Base-by-base conservation (phyloP, 345 rosid genomes). In the Murraya paniculata region DNA sequence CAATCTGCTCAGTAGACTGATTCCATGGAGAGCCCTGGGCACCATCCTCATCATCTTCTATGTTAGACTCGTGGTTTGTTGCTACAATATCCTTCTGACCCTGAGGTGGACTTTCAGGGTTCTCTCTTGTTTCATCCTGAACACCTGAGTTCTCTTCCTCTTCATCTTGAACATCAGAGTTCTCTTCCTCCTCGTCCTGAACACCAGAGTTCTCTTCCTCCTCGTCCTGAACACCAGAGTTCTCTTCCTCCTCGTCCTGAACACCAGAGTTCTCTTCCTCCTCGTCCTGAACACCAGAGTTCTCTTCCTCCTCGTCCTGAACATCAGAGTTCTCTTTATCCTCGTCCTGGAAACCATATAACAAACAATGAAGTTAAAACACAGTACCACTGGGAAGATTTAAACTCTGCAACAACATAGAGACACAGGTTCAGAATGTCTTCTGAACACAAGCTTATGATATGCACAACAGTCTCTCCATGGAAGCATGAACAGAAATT, bases 1-100 rank as follows among this genome's bases (percentile, higher is more conserved):
- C 58, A 66, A 76, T 75, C 73, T 85, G 90, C 79, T 80, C 84
- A n/a, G 84, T 75, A 57, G 91, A 80, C 76, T 81, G 85, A 77
- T 66, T 45, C 60, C 70, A 73, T 7, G 73, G 79, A 38, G 85
- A 79, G 66, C 68, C 78, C 62, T 84, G 77, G 79, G 64, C 81
- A 72, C 83, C 80, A 60, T 79, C 73, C 70, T 76, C 88, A 72
- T 80, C 78, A 71, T 82, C 83, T 75, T 79, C 80, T 69, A 16
- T 71, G 28, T 68, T 77, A 35, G 72, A 83, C 14, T 65, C 86
- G 0, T 59, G 41, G 19, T 66, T 77, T 68, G 73, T 77, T 48
- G 71, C 79, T 73, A 75, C 86, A 84, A 78, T 74, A 69, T 76
- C 83, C 27, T 80, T 80, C 77, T 80, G 84, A 76, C 81, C 77